Percentiles rank a stretch among this genome's conserved stretches.
Evolutionary conservation across 306 rosid genomes (phyloP).

Genomic region (Prunus dulcis): DNA sequence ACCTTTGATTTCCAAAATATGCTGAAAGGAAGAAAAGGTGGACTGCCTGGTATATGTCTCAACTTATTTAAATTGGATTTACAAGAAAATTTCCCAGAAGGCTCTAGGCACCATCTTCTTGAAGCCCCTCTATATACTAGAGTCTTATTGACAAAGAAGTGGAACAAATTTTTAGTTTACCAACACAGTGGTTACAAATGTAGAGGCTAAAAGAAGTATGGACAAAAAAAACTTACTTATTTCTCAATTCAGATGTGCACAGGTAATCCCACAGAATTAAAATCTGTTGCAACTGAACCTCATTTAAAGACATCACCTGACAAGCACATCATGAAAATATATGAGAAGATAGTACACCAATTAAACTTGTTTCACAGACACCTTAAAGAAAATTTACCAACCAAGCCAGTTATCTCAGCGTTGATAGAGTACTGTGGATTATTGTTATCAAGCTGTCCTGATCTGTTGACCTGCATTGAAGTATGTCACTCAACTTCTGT

Average conservation of each 20-base stretch:
- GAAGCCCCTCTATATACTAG: too few species aligned
- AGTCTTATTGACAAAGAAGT: too few species aligned
- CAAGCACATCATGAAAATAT: constrained; percentile 14
- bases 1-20: too few species aligned
- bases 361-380: not conserved
- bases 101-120: too few species aligned
- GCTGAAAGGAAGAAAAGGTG: too few species aligned
- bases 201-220: constrained; percentile 1
- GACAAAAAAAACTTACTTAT: constrained; percentile 51
- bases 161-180: too few species aligned
- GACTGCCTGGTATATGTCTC: too few species aligned
- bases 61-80: too few species aligned
- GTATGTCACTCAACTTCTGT: constrained; percentile 6
- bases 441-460: constrained; percentile 63
- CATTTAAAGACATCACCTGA: constrained; percentile 70
- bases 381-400: constrained; percentile 34
- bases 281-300: constrained; percentile 75
- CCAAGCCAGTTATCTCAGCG: constrained; percentile 78
- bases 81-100: too few species aligned
- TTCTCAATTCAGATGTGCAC: constrained; percentile 63
- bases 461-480: constrained; percentile 62
- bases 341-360: constrained; percentile 14
- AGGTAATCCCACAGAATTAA: constrained; percentile 69
- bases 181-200: too few species aligned
- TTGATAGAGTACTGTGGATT: constrained; percentile 67